Evolutionary conservation across 139 green algal species (phyloP).

Genomic region (Coelastrella sp.): DNA sequence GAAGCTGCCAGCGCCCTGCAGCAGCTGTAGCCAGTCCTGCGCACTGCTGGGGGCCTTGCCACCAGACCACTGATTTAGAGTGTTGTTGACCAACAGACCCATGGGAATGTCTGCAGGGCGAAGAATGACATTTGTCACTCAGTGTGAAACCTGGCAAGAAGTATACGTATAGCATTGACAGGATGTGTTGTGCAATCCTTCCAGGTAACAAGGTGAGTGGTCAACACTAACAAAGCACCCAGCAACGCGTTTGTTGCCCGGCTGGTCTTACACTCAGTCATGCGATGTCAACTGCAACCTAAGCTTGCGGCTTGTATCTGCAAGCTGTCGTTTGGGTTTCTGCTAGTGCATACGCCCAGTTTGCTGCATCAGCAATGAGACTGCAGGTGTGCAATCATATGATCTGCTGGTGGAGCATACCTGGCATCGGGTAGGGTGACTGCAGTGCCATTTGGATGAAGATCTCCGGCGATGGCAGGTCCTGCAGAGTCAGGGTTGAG

Average conservation of each 20-base stretch:
- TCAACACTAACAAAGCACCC: no score
- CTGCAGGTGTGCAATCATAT: no score
- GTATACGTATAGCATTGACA: not conserved
- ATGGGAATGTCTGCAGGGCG: slow-evolving; percentile 3
- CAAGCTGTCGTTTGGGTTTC: no score
- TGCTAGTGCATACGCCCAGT: no score
- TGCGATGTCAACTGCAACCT: no score
- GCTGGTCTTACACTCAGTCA: no score
- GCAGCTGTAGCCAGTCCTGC: not conserved
- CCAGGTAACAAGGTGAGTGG: no score
- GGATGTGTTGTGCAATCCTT: not conserved
- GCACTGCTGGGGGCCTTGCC: not conserved
- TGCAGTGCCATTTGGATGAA: not conserved
- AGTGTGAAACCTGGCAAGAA: no score
- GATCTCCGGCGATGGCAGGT: slow-evolving; percentile 11
- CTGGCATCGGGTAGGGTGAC: slow-evolving; percentile 26
- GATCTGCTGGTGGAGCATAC: no score
- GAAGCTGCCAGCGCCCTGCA: not conserved
- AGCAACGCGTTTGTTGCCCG: no score
- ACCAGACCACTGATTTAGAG: slow-evolving; percentile 7
- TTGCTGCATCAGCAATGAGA: no score
- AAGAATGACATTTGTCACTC: not conserved
- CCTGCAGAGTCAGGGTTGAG: slow-evolving; percentile 3
- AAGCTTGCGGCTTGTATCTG: no score
- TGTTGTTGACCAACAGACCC: slow-evolving; percentile 21